Evolutionary conservation across 176 grass and related monocot genomes (phyloP), one percentile per base, ranked within the genome.

Genomic region (Lolium multiflorum): DNA sequence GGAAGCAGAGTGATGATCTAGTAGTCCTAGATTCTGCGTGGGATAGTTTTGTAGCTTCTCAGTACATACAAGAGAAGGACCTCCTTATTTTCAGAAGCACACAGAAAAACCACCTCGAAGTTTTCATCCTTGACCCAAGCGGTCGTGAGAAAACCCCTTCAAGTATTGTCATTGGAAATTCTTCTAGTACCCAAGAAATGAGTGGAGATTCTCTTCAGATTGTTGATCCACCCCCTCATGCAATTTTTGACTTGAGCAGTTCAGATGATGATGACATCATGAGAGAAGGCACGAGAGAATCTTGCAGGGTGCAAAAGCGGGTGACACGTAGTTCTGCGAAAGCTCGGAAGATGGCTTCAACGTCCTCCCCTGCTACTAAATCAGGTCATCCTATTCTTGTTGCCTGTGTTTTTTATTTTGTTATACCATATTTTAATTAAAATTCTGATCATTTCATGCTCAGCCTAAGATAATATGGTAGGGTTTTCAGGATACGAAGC

Each of bases 41-140:
- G 61, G 1, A 13, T 51, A 1, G 0, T 67, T 50, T 81, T 81
- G 44, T 81, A 48, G 22, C 3, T 51, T 47, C 61, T 67, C 46
- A 20, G 1, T 22, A 3, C 14, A 26, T 81, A 13, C 44, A 81
- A 67, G 61, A 81, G 17, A 35, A 4, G 2, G 79, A 81, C 5
- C 15, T 81, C 16, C n/a, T 81, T 22, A 20, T 81, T 51, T 67
- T 81, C 61, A 67, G 22, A 81, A 28, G 28, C 16, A 67, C 12
- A 6, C 11, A 7, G 16, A 67, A 20, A 11, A 20, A 0, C 18
- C 46, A 5, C 5, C 25, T 81, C 4, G 25, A 55, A 56, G 74
- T 77, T 56, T 4, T 35, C 20, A 18, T 54, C 73, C 48, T 76
- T 54, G 73, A 76, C 73, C 73, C 48, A 2, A 76, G 49, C 17